Conservation (phyloP, 352 stramenopile species). For the Phytophthora uliginosa region DNA sequence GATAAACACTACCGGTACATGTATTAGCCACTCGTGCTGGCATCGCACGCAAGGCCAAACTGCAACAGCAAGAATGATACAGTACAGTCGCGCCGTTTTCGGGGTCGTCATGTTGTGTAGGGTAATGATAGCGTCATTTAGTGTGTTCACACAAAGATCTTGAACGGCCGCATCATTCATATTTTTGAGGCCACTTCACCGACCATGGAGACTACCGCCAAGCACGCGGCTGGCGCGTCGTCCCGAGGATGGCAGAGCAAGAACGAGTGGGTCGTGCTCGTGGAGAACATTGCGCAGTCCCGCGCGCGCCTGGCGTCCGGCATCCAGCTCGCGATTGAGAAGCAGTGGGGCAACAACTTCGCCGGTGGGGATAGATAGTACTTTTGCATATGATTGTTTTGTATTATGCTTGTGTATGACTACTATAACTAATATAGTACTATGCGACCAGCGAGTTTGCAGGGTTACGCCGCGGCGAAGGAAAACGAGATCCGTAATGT, state of each 20-base stretch:
- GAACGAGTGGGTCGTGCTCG: conserved; percentile 77
- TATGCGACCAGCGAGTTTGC: conserved; percentile 55
- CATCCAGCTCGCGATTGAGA: conserved; percentile 85
- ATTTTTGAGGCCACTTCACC: neutral
- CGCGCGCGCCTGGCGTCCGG: conserved; percentile 71
- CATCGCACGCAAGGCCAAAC: neutral
- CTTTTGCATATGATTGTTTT: conserved; percentile 4
- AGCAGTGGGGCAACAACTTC: conserved; percentile 86
- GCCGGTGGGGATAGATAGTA: conserved; percentile 43
- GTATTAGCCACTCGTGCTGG: neutral
- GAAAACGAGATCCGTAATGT: conserved; percentile 83
- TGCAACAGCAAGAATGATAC: conserved; percentile 1
- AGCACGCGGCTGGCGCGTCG: neutral
- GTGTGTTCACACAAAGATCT: conserved; percentile 19
- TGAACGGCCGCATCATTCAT: conserved; percentile 18
- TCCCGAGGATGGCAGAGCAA: conserved; percentile 71
- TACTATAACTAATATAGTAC: neutral
- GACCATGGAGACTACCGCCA: conserved; percentile 18
- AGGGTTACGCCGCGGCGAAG: conserved; percentile 67
- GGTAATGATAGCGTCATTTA: neutral
- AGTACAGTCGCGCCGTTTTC: neutral
- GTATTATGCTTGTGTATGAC: neutral
- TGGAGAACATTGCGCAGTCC: conserved; percentile 87
- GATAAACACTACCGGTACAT: neutral
- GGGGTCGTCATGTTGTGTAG: neutral